A percentile compares a stretch with the other conserved stretches of the same genome.
Conservation (phyloP, 192 early-diverging fungal genomes). For the Rhizophagus clarus region DNA sequence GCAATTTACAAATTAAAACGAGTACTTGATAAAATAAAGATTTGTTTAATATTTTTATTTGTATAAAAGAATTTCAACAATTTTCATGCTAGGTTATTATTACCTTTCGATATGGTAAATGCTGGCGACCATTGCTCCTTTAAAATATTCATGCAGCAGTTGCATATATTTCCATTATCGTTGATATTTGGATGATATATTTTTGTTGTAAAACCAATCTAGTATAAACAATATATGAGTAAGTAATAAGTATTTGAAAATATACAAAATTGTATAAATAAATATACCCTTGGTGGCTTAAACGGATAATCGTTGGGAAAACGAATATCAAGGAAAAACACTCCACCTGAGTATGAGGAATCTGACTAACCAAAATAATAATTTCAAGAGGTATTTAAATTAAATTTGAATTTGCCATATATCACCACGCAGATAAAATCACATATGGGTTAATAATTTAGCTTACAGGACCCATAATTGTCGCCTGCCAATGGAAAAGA, state of each 20-base stretch:
- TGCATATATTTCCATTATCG: conserved; percentile 57
- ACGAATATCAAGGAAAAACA: conserved; percentile 96
- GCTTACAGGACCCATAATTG: conserved; percentile 95
- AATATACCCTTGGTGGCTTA: conserved; percentile 90
- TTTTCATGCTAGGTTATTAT: too few species aligned
- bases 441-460: too few species aligned
- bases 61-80: too few species aligned
- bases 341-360: conserved; percentile 90
- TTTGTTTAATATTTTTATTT: too few species aligned
- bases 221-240: neutral
- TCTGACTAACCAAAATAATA: conserved; percentile 65
- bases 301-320: conserved; percentile 99
- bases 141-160: too few species aligned
- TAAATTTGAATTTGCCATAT: too few species aligned
- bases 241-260: neutral
- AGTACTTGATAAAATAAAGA: conserved; percentile 61
- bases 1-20: conserved; percentile 95
- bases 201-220: conserved; percentile 92
- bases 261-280: neutral
- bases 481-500: conserved; percentile 95
- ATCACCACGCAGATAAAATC: too few species aligned
- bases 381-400: too few species aligned
- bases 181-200: conserved; percentile 99
- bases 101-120: too few species aligned
- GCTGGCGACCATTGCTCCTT: too few species aligned